phyloP scores from a whole-genome alignment of 2,329 filamentous ascomycete species.

The Diaporthe sp. region DNA sequence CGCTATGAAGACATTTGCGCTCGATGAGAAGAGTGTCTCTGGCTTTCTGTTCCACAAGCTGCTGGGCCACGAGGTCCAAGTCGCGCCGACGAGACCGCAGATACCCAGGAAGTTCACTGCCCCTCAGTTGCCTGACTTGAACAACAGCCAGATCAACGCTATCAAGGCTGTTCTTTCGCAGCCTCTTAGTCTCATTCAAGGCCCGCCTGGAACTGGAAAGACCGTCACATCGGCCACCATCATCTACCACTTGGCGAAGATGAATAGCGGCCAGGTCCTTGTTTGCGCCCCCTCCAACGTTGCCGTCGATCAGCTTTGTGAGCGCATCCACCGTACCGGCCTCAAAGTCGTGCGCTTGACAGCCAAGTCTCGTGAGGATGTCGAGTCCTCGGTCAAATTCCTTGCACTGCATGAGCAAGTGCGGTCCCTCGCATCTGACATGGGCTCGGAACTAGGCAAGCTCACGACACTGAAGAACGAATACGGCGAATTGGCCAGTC shows the following conservation, averaged over 20 bases:
- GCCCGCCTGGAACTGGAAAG: constrained; percentile 96
- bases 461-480: constrained; percentile 94
- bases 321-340: constrained; percentile 94
- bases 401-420: constrained; percentile 97
- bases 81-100: constrained; percentile 94
- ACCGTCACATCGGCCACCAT: constrained; percentile 99
- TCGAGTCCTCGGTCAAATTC: constrained; percentile 98
- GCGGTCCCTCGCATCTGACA: constrained; percentile 85
- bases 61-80: constrained; percentile 93
- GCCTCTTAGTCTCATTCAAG: constrained; percentile 95
- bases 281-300: constrained; percentile 99
- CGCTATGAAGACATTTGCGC: constrained; percentile 98
- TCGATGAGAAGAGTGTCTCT: constrained; percentile 98
- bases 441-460: constrained; percentile 92
- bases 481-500: constrained; percentile 89
- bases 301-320: constrained; percentile 96
- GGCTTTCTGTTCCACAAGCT: constrained; percentile 99
- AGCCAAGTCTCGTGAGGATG: constrained; percentile 98
- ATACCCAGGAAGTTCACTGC: constrained; percentile 98
- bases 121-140: constrained; percentile 92
- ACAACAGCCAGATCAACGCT: constrained; percentile 94
- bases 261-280: constrained; percentile 93
- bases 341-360: constrained; percentile 97
- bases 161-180: constrained; percentile 96
- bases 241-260: constrained; percentile 96